Percentiles rank a stretch among this genome's conserved stretches.
Conservation (phyloP, 2,329 filamentous ascomycete species). For the Plectosphaerella plurivora region DNA sequence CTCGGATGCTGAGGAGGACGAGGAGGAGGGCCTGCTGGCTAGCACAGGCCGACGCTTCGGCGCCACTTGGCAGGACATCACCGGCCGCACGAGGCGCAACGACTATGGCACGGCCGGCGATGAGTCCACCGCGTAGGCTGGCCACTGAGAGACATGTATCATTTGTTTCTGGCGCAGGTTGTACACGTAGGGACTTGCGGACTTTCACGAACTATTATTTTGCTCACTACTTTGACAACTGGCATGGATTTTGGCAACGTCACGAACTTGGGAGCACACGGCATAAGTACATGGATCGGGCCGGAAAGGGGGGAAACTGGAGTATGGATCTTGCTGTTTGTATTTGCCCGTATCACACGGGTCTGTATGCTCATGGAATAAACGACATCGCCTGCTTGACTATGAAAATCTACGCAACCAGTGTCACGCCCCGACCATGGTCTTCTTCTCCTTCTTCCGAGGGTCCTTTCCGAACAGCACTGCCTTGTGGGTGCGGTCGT, state of each 20-base stretch:
- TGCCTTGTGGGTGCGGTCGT: slow-evolving; percentile 66
- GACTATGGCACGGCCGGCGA: slow-evolving; percentile 7
- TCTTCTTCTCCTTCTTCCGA: slow-evolving; percentile 23
- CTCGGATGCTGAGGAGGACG: slow-evolving; percentile 83
- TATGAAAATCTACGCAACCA: neutral
- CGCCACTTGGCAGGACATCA: slow-evolving; percentile 86
- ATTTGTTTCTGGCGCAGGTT: neutral
- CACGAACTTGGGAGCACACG: too few relatives aligned
- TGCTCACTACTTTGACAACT: neutral
- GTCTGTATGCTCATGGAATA: neutral
- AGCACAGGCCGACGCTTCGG: slow-evolving; percentile 78
- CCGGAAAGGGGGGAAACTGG: too few relatives aligned
- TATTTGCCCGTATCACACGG: neutral
- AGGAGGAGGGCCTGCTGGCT: slow-evolving; percentile 87
- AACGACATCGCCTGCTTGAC: neutral
- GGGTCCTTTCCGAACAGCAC: slow-evolving; percentile 47
- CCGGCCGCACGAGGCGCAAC: slow-evolving; percentile 39
- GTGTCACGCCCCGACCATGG: slow-evolving; percentile 28
- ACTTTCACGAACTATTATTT: neutral
- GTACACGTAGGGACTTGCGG: neutral
- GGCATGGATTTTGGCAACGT: too few relatives aligned
- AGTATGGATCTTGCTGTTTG: too few relatives aligned
- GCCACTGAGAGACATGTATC: neutral
- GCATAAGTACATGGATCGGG: too few relatives aligned
- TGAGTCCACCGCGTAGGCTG: neutral